Conservation (phyloP, 192 early-diverging fungal species). For the Podila epigama region DNA sequence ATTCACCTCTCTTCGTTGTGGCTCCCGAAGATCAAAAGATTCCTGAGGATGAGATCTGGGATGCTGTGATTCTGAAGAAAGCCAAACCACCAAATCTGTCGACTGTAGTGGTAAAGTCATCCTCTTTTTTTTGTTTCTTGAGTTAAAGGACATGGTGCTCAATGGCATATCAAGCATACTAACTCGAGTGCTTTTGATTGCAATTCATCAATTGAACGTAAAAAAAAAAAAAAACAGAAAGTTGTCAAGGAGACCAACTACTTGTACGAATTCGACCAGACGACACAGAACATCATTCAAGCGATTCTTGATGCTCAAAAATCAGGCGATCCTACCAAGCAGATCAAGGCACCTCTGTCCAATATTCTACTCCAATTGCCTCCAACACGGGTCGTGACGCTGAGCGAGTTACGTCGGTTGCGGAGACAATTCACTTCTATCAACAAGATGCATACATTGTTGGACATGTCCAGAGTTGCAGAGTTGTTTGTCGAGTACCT, state of each 20-base stretch:
- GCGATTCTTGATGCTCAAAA: constrained; percentile 82
- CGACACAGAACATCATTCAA: constrained; percentile 81
- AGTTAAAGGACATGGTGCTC: no score
- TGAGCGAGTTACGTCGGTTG: constrained; percentile 82
- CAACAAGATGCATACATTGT: constrained; percentile 86
- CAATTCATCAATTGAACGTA: no score
- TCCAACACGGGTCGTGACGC: constrained; percentile 76
- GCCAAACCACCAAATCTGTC: constrained; percentile 85
- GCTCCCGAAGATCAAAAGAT: constrained; percentile 72
- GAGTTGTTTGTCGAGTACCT: constrained; percentile 93
- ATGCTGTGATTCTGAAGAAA: constrained; percentile 74
- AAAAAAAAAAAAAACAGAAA: no score
- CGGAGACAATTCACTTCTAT: constrained; percentile 85
- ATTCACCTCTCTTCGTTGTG: constrained; percentile 93
- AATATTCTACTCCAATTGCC: constrained; percentile 54
- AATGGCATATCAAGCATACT: no score
- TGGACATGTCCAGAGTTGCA: constrained; percentile 74
- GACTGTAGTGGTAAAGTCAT: constrained; percentile 71
- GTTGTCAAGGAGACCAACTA: constrained; percentile 92
- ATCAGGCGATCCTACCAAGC: constrained; percentile 43
- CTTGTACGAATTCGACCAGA: constrained; percentile 87
- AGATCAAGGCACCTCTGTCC: constrained; percentile 42
- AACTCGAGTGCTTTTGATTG: no score
- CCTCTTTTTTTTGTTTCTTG: not conserved
- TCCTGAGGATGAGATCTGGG: constrained; percentile 77